Conservation (phyloP, 768 basidiomycete genomes). For the Amanita pallidorosea region DNA sequence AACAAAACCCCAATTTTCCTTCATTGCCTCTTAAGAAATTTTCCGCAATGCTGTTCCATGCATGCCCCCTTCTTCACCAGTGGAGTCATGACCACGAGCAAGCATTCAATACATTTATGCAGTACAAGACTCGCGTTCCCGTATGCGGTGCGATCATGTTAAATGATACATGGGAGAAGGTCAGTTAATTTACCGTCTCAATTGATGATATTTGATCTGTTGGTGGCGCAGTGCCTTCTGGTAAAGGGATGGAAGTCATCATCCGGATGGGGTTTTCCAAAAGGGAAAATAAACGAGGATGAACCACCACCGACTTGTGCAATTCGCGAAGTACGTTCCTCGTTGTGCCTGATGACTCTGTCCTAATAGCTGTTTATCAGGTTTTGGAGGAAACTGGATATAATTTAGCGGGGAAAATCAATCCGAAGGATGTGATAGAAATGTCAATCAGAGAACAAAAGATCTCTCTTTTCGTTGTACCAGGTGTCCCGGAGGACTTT, state of each 20-base stretch:
- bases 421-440: constrained; percentile 64
- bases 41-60: constrained; percentile 81
- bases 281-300: constrained; percentile 97
- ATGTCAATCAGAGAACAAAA: constrained; percentile 84
- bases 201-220: background rate
- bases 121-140: constrained; percentile 93
- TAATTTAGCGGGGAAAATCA: constrained; percentile 62
- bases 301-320: constrained; percentile 82
- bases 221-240: constrained; percentile 64
- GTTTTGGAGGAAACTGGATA: constrained; percentile 97
- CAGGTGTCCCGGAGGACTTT: constrained; percentile 80
- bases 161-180: constrained; percentile 89
- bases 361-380: constrained; percentile 28
- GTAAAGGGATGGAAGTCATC: constrained; percentile 98
- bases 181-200: constrained; percentile 18
- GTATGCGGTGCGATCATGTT: constrained; percentile 98
- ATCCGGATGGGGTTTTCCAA: constrained; percentile 98
- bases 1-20: constrained; percentile 79
- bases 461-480: constrained; percentile 85
- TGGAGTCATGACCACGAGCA: constrained; percentile 81
- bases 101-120: constrained; percentile 84
- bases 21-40: constrained; percentile 87
- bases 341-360: background rate
- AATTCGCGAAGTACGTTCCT: constrained; percentile 67
- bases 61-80: constrained; percentile 72